Evolutionary conservation across 495 filamentous ascomycete species (phyloP).

Genomic region (Cercophora scortea): DNA sequence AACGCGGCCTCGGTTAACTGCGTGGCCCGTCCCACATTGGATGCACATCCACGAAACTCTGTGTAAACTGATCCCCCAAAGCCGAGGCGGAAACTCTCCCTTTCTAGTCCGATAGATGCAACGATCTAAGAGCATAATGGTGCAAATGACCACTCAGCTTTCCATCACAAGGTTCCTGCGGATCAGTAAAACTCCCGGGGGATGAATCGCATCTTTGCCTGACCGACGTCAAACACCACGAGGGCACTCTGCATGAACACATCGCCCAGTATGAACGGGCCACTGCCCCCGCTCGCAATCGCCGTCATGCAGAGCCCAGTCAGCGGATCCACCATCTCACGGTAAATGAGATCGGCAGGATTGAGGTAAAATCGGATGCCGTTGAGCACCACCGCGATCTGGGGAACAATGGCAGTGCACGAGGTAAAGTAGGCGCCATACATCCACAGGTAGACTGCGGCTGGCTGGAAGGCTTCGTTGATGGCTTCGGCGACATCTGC

Average conservation of each 20-base stretch:
- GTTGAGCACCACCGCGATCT: conserved; percentile 43
- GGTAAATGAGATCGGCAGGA: conserved; percentile 45
- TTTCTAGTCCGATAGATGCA: too few relatives aligned
- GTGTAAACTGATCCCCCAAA: too few relatives aligned
- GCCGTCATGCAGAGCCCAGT: conserved; percentile 41
- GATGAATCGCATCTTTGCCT: conserved; percentile 44
- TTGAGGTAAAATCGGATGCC: conserved; percentile 45
- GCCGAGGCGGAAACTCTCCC: too few relatives aligned
- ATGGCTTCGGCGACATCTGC: conserved; percentile 40
- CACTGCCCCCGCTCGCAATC: conserved; percentile 32
- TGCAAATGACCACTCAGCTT: not conserved
- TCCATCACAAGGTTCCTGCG: not conserved
- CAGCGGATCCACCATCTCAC: conserved; percentile 27
- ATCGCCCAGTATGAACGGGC: conserved; percentile 51
- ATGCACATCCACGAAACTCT: too few relatives aligned
- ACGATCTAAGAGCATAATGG: too few relatives aligned
- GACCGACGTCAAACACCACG: conserved; percentile 53
- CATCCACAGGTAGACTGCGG: conserved; percentile 37
- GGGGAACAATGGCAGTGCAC: conserved; percentile 48
- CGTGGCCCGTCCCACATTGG: too few relatives aligned
- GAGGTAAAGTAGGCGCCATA: conserved; percentile 44
- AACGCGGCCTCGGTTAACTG: too few relatives aligned
- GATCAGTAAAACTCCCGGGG: conserved; percentile 21
- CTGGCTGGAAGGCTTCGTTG: conserved; percentile 46
- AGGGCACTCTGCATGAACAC: conserved; percentile 59